Conservation (phyloP, 306 rosid species). For the Trifolium repens region DNA sequence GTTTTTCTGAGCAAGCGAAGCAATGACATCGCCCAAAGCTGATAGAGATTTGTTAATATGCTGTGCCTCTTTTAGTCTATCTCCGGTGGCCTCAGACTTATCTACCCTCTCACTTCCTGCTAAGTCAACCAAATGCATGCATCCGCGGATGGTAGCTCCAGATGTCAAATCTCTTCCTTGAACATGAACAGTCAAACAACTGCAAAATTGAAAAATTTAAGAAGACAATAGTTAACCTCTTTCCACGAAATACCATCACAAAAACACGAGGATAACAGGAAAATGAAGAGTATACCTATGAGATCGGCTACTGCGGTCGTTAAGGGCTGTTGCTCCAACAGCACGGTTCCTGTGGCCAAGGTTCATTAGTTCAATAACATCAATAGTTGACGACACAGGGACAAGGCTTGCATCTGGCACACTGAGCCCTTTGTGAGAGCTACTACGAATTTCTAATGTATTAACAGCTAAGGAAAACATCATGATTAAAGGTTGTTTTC, state of each 20-base stretch:
- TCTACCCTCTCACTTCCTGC: slow-evolving; percentile 99
- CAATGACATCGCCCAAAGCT: slow-evolving; percentile 96
- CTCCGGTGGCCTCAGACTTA: slow-evolving; percentile 98
- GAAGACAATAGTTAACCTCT: slow-evolving; percentile 27
- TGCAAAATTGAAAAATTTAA: slow-evolving; percentile 52
- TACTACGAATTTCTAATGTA: slow-evolving; percentile 90
- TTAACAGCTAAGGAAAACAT: slow-evolving; percentile 56
- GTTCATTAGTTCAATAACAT: slow-evolving; percentile 92
- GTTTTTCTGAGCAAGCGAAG: slow-evolving; percentile 97
- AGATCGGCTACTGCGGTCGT: slow-evolving; percentile 99
- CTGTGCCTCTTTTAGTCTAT: slow-evolving; percentile 94
- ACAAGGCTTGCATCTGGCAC: slow-evolving; percentile 94
- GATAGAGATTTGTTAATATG: slow-evolving; percentile 95
- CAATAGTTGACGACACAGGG: slow-evolving; percentile 77
- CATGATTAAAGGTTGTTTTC: slow-evolving; percentile 24
- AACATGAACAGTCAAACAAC: slow-evolving; percentile 98
- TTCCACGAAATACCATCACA: slow-evolving; percentile 12
- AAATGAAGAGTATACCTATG: slow-evolving; percentile 68
- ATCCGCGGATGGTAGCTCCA: slow-evolving; percentile 78
- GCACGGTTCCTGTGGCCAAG: slow-evolving; percentile 93
- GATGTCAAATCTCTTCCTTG: slow-evolving; percentile 96
- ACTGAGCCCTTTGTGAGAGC: slow-evolving; percentile 86
- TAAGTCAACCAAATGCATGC: slow-evolving; percentile 98
- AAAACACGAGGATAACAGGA: slow-evolving; percentile 5
- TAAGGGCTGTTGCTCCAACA: slow-evolving; percentile 97